phyloP scores from a whole-genome alignment of 2,329 filamentous ascomycete genomes.

The Tolypocladium nubicola region DNA sequence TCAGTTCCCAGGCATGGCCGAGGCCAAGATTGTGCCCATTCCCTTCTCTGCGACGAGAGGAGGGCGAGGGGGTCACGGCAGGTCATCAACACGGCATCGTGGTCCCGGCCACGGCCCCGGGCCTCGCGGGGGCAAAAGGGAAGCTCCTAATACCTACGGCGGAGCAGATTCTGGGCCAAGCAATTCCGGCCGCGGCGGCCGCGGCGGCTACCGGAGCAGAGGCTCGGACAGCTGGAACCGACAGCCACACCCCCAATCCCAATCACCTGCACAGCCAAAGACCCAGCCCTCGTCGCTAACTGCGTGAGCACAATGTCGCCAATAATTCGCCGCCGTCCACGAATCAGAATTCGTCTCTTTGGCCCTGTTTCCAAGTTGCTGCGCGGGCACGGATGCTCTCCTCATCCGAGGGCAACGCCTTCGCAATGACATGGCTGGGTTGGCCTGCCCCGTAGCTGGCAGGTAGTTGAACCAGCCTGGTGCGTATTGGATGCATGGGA shows the following conservation, averaged over 20 bases:
- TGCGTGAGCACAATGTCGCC: constrained; percentile 6
- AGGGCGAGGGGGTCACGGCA: constrained; percentile 14
- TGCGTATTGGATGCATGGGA: constrained; percentile 3
- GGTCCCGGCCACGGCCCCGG: constrained; percentile 14
- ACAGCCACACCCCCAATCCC: constrained; percentile 6
- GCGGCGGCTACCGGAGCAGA: constrained; percentile 29
- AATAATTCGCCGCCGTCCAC: neutral
- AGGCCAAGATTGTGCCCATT: constrained; percentile 25
- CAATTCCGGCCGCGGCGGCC: constrained; percentile 19
- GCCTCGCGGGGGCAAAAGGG: constrained; percentile 21
- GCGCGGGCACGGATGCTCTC: neutral
- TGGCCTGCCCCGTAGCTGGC: neutral
- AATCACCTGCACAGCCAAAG: constrained; percentile 5
- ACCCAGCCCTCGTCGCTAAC: constrained; percentile 14
- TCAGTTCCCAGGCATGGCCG: constrained; percentile 29
- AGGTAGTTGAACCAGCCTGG: neutral
- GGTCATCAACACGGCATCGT: constrained; percentile 18
- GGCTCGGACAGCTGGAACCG: constrained; percentile 31
- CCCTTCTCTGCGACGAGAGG: constrained; percentile 22
- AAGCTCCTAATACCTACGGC: constrained; percentile 17
- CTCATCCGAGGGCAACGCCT: neutral
- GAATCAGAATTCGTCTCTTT: neutral
- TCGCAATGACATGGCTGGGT: neutral
- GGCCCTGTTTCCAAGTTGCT: neutral
- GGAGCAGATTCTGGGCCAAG: constrained; percentile 9